Evolutionary conservation across 768 basidiomycete genomes (phyloP).

Genomic region (Trametes meyenii): DNA sequence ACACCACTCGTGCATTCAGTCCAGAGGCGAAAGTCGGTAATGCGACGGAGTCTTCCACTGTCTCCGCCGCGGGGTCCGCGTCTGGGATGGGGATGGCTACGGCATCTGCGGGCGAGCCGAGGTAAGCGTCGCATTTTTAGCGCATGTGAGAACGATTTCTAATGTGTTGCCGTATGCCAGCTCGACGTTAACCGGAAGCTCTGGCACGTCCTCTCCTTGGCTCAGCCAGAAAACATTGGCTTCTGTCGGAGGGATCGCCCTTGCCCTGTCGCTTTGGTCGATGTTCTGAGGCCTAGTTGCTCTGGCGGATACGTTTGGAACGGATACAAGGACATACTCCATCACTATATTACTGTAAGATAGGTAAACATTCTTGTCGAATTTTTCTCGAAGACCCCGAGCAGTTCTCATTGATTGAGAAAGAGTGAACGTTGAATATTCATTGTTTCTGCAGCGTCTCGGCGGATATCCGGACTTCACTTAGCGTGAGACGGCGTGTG

Average conservation of each 20-base stretch:
- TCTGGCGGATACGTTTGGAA: too few relatives aligned
- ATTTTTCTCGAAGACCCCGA: too few relatives aligned
- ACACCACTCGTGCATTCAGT: conserved; percentile 72
- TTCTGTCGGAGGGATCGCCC: neutral
- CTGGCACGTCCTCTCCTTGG: neutral
- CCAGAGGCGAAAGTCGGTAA: conserved; percentile 62
- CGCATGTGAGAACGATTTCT: neutral
- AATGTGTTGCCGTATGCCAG: neutral
- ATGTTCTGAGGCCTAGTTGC: neutral
- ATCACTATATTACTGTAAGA: too few relatives aligned
- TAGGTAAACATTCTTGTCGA: too few relatives aligned
- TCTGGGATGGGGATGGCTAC: neutral
- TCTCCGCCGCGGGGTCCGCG: neutral
- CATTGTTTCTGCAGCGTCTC: too few relatives aligned
- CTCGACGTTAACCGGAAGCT: neutral
- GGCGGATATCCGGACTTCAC: too few relatives aligned
- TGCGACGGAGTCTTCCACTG: conserved; percentile 2
- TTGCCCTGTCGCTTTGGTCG: neutral
- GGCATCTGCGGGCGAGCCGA: neutral
- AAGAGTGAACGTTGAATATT: too few relatives aligned
- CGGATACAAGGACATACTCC: too few relatives aligned
- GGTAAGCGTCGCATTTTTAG: neutral
- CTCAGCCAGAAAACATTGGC: neutral
- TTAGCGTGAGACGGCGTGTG: too few relatives aligned
- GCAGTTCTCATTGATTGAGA: too few relatives aligned